Evolutionary conservation across 2,329 filamentous ascomycete genomes (phyloP).

Genomic region (Trichoderma pleuroti): DNA sequence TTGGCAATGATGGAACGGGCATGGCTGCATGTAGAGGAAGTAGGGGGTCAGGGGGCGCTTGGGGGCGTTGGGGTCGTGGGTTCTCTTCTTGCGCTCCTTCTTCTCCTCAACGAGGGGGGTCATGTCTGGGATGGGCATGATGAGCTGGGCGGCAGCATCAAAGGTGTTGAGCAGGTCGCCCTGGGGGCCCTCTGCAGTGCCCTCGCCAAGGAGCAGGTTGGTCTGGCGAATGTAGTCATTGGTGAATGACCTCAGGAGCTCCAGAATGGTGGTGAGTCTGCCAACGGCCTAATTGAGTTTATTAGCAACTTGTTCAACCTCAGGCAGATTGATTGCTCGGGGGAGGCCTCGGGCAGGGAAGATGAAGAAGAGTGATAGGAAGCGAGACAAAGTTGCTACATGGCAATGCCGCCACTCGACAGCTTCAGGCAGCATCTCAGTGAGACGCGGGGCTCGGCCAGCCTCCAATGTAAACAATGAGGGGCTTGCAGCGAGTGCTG

Average conservation of each 20-base stretch:
- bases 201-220: constrained; percentile 72
- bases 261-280: constrained; percentile 73
- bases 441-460: constrained; percentile 20
- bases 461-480: constrained; percentile 24
- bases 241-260: constrained; percentile 74
- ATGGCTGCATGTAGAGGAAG: constrained; percentile 89
- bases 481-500: constrained; percentile 2
- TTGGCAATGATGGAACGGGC: constrained; percentile 77
- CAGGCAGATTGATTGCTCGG: neutral
- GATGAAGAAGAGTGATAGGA: neutral
- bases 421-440: neutral
- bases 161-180: constrained; percentile 49
- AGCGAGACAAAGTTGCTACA: neutral
- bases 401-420: neutral
- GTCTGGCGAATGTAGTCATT: constrained; percentile 85
- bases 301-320: constrained; percentile 36
- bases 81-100: constrained; percentile 87
- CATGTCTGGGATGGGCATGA: constrained; percentile 38
- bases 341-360: neutral
- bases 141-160: constrained; percentile 46
- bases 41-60: constrained; percentile 93
- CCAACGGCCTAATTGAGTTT: constrained; percentile 36
- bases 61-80: constrained; percentile 86
- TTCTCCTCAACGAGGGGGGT: constrained; percentile 59
- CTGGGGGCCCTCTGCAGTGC: constrained; percentile 46